Evolutionary conservation across 208 protist genomes (phyloP).

Genomic region (Novymonas esmeraldas): DNA sequence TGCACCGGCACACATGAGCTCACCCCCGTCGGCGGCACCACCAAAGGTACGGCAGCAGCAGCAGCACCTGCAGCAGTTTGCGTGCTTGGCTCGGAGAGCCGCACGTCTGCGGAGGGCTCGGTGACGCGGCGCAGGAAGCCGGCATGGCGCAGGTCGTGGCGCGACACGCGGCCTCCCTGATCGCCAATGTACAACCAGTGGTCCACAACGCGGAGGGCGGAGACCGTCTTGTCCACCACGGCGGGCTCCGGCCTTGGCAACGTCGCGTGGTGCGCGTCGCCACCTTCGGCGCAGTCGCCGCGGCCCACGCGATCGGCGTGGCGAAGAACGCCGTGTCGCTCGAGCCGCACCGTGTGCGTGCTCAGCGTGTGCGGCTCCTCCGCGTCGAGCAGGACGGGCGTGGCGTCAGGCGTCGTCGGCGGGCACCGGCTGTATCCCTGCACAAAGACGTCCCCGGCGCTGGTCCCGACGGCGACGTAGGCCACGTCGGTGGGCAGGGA

Average conservation of each 20-base stretch:
- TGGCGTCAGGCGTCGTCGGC: conserved; percentile 6
- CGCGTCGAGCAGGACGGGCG: conserved; percentile 5
- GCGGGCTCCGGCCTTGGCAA: background rate
- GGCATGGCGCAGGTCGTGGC: conserved; percentile 22
- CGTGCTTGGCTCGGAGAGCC: background rate
- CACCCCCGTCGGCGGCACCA: background rate
- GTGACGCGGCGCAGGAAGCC: conserved; percentile 5
- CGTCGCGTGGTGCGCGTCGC: background rate
- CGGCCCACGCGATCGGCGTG: conserved; percentile 15
- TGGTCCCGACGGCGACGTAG: conserved; percentile 23
- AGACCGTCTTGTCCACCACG: conserved; percentile 6
- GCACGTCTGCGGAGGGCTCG: background rate
- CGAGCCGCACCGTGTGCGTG: conserved; percentile 12
- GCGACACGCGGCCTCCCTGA: conserved; percentile 24
- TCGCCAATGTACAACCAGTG: conserved; percentile 33
- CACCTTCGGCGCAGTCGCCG: background rate
- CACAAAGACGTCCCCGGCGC: conserved; percentile 23
- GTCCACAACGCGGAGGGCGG: conserved; percentile 19
- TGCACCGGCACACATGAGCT: conserved; percentile 21
- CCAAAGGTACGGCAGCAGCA: background rate
- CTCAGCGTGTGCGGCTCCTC: background rate
- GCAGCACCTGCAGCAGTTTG: background rate
- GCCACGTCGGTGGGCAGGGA: conserved; percentile 1
- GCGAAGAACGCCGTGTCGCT: conserved; percentile 8
- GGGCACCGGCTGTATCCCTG: conserved; percentile 21